Evolutionary conservation across 441 rosid species (phyloP), one percentile per base, ranked within the genome.

Genomic region (Jatropha multifida): DNA sequence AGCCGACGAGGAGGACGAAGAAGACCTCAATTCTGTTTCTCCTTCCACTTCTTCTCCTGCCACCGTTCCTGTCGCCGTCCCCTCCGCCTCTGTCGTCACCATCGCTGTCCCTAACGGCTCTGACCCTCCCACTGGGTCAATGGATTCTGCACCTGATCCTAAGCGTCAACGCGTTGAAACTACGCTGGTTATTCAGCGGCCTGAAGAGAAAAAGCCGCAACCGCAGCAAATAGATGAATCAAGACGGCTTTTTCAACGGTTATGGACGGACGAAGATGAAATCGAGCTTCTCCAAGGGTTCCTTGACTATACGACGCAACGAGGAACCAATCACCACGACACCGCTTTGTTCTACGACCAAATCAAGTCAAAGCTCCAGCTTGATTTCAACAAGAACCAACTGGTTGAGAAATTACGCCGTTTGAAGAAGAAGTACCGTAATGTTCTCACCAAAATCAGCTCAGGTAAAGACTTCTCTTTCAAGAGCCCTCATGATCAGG

Each of bases 191-290:
- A 10, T 48, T 37, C 76, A 63, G 9, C 68, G 49, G 20, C 70
- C 37, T 38, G 83, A 81, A 59, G 90, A 84, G 51, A 86, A 83
- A 68, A 87, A 83, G 67, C 81, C 83, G 69, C 88, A 74, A 65
- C 90, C 85, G 9, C 88, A 68, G 61, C 90, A 65, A 44, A 71
- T 88, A 67, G 97, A 93, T 62, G 97, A 92, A 49, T 88, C 98
- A 7, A 75, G 97, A 44, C 88, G 92, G 10, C 84, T 93, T 49
- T 96, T 96, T 75, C 99, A 96, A 80, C 88, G 99, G 73, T 78
- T 96, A 42, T 96, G 99, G 99, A 96, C 99, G 0, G 99, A 96
- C 62, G 99, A 93, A 71, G 99, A 96, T 84, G 99, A 96, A 90
- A 96, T 96, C 92, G 97, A 87, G 90, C 94, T 96, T 62, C 89